A percentile compares a stretch with the other conserved stretches of the same genome.
phyloP scores from a whole-genome alignment of 176 grass and related monocot species.

The Metroxylon sagu region DNA sequence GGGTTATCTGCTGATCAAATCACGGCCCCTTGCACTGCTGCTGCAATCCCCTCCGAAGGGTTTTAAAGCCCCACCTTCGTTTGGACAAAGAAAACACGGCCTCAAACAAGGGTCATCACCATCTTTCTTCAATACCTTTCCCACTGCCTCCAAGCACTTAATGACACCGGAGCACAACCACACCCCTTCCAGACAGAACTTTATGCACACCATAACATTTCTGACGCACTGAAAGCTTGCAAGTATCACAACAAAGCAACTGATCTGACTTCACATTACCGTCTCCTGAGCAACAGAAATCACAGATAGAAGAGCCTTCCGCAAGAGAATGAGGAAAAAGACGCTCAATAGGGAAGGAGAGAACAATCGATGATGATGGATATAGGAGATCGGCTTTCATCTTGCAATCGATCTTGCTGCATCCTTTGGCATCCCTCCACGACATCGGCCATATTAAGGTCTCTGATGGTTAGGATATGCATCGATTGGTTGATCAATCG shows the following conservation, averaged over 20 bases:
- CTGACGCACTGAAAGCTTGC: constrained; percentile 71
- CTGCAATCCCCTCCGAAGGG: constrained; percentile 25
- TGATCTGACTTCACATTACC: constrained; percentile 26
- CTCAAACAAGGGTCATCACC: constrained; percentile 1
- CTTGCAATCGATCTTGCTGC: too few species aligned
- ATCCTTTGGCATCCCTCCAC: too few species aligned
- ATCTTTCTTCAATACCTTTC: constrained; percentile 14
- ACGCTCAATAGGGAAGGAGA: too few species aligned
- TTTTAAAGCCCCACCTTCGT: constrained; percentile 72
- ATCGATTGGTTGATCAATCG: too few species aligned
- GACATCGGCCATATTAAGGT: too few species aligned
- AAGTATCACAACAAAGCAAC: constrained; percentile 52
- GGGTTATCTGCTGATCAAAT: too few species aligned
- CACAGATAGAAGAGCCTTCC: too few species aligned
- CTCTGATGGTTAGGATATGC: too few species aligned
- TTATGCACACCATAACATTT: constrained; percentile 88
- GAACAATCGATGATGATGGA: too few species aligned
- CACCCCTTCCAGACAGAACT: constrained; percentile 31
- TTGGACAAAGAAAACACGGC: constrained; percentile 74
- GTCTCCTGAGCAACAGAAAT: too few species aligned
- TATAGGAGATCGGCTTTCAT: too few species aligned
- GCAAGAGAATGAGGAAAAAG: too few species aligned
- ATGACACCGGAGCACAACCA: constrained; percentile 68
- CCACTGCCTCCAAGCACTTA: constrained; percentile 39
- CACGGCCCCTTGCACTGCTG: constrained; percentile 8